phyloP scores from a whole-genome alignment of 257 asterid genomes.

The Solanum appendiculatum region DNA sequence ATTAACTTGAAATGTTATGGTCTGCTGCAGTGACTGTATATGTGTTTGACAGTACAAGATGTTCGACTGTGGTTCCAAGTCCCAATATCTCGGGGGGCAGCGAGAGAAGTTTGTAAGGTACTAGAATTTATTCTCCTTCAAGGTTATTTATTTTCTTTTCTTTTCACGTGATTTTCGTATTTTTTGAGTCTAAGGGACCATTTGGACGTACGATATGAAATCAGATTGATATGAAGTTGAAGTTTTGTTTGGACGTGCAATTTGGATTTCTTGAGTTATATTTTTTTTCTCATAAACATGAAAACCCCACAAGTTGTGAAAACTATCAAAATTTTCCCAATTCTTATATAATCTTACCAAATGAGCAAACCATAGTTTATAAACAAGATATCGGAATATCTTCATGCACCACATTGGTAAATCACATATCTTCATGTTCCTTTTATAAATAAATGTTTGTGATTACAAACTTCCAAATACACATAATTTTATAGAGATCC shows the following conservation, averaged over 20 bases:
- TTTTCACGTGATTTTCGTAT: background rate
- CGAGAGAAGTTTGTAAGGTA: conserved; percentile 91
- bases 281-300: background rate
- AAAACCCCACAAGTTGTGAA: background rate
- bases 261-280: background rate
- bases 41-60: conserved; percentile 32
- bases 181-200: background rate
- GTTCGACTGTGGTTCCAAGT: conserved; percentile 76
- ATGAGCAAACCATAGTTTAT: background rate
- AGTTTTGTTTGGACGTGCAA: background rate
- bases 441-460: background rate
- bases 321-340: background rate
- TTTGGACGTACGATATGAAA: background rate
- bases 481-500: background rate
- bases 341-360: background rate
- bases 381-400: background rate
- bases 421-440: background rate
- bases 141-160: background rate
- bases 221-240: background rate
- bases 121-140: background rate
- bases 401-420: background rate
- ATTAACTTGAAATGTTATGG: background rate
- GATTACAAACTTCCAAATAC: background rate
- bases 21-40: conserved; percentile 37
- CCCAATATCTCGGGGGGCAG: conserved; percentile 61